Evolutionary conservation across 805 yeast species (phyloP).

Genomic region (Wickerhamiella parazyma): DNA sequence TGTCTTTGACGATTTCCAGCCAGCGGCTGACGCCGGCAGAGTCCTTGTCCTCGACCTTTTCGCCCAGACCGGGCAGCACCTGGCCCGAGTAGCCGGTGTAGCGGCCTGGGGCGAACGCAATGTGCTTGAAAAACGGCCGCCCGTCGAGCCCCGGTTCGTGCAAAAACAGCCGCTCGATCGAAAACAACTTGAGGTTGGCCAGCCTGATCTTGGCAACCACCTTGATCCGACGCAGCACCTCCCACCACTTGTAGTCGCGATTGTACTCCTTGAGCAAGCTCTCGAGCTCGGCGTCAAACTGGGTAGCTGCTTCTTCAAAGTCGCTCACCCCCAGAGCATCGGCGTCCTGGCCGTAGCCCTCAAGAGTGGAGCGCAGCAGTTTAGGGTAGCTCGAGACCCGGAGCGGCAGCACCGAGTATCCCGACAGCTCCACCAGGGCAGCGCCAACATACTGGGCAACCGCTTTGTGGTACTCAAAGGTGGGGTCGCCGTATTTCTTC

Average conservation of each 20-base stretch:
- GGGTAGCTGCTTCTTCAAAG: conserved; percentile 24
- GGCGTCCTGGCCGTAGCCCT: conserved; percentile 18
- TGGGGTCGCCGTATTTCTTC: conserved; percentile 48
- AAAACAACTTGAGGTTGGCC: conserved; percentile 31
- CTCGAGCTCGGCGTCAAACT: conserved; percentile 38
- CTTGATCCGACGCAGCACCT: conserved; percentile 20
- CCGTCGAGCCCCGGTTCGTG: conserved; percentile 36
- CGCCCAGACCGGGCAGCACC: conserved; percentile 41
- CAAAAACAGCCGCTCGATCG: conserved; percentile 35
- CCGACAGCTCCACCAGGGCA: conserved; percentile 35
- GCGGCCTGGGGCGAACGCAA: conserved; percentile 45
- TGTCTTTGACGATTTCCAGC: conserved; percentile 26
- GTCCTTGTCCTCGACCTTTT: conserved; percentile 38
- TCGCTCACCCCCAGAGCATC: conserved; percentile 15
- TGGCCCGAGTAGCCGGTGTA: conserved; percentile 51
- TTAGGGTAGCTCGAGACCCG: conserved; percentile 31
- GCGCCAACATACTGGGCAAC: conserved; percentile 42
- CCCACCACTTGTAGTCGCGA: conserved; percentile 61
- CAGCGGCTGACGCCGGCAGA: conserved; percentile 28
- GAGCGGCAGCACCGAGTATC: conserved; percentile 34
- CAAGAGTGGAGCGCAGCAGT: conserved; percentile 29
- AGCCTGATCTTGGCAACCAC: conserved; percentile 18
- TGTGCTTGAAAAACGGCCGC: conserved; percentile 46
- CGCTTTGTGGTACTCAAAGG: conserved; percentile 43
- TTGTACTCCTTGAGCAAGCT: conserved; percentile 38